Conservation (phyloP, 345 rosid genomes). For the Acer saccharum region DNA sequence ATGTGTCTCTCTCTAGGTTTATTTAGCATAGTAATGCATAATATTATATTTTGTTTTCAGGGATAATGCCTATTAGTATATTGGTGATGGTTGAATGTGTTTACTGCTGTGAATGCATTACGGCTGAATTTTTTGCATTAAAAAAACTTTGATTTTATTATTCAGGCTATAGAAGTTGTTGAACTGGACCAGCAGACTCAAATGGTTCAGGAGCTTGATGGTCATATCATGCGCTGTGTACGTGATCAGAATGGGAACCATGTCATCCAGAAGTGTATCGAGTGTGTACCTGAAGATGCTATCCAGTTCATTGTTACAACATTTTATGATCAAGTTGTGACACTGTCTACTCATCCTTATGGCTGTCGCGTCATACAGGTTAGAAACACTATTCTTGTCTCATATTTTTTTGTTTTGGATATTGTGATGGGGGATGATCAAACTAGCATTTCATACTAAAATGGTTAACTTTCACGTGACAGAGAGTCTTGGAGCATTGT, state of each 20-base stretch:
- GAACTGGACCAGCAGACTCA: slow-evolving; percentile 82
- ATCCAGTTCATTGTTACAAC: slow-evolving; percentile 77
- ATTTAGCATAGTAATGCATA: not conserved
- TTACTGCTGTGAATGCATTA: not conserved
- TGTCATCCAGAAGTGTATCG: slow-evolving; percentile 96
- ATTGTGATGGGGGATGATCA: not conserved
- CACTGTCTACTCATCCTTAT: slow-evolving; percentile 86
- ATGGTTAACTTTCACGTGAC: slow-evolving; percentile 29
- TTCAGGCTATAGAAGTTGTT: slow-evolving; percentile 92
- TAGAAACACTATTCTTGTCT: not conserved
- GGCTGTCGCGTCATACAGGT: slow-evolving; percentile 99
- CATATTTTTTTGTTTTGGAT: slow-evolving; percentile 5
- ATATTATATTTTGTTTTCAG: not conserved
- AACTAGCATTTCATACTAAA: slow-evolving; percentile 10
- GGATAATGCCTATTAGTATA: not conserved
- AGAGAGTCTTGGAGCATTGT: slow-evolving; percentile 97
- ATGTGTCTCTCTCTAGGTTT: not conserved
- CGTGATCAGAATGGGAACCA: slow-evolving; percentile 99
- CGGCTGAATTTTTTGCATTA: not conserved
- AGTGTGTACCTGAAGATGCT: slow-evolving; percentile 87
- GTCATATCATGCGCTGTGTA: slow-evolving; percentile 91
- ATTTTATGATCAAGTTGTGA: slow-evolving; percentile 88
- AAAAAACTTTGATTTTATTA: slow-evolving; percentile 8
- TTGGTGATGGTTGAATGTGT: not conserved
- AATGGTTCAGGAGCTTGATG: slow-evolving; percentile 94